Conservation (phyloP, 2,329 filamentous ascomycete species). For the Ophiosphaerella narmari region DNA sequence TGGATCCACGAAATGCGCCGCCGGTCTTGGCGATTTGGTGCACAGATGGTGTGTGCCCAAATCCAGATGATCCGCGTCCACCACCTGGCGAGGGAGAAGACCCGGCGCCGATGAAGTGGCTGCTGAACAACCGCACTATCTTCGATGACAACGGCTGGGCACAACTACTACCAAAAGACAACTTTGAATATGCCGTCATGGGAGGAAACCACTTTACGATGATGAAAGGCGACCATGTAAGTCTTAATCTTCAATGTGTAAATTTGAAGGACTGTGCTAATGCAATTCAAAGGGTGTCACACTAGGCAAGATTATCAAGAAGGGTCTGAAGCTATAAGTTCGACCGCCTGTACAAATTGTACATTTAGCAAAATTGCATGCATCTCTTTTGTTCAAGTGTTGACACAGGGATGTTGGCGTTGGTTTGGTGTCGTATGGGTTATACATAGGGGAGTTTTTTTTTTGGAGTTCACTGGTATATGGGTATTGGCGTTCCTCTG, state of each 20-base stretch:
- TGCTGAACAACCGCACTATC: constrained; percentile 73
- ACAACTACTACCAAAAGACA: constrained; percentile 64
- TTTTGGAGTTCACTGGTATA: constrained; percentile 9
- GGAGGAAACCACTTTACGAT: constrained; percentile 76
- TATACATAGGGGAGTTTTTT: neutral
- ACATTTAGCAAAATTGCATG: constrained; percentile 30
- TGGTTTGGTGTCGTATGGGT: constrained; percentile 6
- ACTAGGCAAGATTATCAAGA: constrained; percentile 51
- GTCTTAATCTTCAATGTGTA: constrained; percentile 14
- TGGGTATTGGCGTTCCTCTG: constrained; percentile 4
- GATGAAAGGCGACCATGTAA: constrained; percentile 67
- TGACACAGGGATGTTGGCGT: constrained; percentile 40
- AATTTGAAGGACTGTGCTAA: constrained; percentile 25
- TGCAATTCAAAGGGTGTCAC: constrained; percentile 38
- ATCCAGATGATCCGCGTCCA: constrained; percentile 68
- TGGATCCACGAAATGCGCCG: constrained; percentile 63
- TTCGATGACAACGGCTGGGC: constrained; percentile 74
- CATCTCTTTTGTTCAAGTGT: constrained; percentile 42
- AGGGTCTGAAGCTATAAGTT: constrained; percentile 45
- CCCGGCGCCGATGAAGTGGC: constrained; percentile 63
- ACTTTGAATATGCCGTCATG: constrained; percentile 69
- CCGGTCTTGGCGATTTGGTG: constrained; percentile 72
- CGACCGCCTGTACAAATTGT: neutral
- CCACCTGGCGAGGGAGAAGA: constrained; percentile 63
- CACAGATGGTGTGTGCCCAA: constrained; percentile 72